Evolutionary conservation across 1,284 basidiomycete species (phyloP).

Genomic region (Peniophora sp.): DNA sequence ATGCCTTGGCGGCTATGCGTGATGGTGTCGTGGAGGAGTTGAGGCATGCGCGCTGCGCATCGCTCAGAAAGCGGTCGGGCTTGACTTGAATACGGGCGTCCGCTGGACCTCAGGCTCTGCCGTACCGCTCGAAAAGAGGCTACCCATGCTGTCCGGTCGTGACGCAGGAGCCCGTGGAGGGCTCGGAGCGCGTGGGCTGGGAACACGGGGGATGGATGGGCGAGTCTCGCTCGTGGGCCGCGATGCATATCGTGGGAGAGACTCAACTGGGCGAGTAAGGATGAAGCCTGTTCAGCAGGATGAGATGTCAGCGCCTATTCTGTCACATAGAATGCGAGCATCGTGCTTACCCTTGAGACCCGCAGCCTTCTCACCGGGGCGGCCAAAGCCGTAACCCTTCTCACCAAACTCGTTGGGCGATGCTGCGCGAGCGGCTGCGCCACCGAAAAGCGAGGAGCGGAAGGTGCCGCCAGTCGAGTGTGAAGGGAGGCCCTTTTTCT

Average conservation of each 20-base stretch:
- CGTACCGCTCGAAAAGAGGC: conserved; percentile 3
- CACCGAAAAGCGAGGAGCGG: conserved; percentile 9
- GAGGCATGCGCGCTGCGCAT: neutral
- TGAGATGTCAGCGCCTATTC: conserved; percentile 3
- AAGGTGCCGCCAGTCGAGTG: conserved; percentile 8
- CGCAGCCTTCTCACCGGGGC: conserved; percentile 72
- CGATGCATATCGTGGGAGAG: conserved; percentile 28
- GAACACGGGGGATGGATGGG: neutral
- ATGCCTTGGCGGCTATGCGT: neutral
- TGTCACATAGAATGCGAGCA: neutral
- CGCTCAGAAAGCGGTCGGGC: conserved; percentile 7
- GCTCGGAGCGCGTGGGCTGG: neutral
- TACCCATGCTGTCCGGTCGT: conserved; percentile 14
- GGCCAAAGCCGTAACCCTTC: conserved; percentile 55
- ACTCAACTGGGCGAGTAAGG: conserved; percentile 29
- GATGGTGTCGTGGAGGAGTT: neutral
- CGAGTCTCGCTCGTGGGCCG: neutral
- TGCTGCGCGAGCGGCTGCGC: neutral
- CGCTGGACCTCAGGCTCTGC: neutral
- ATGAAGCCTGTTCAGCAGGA: conserved; percentile 22
- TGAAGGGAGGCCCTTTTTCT: conserved; percentile 13
- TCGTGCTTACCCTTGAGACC: conserved; percentile 40
- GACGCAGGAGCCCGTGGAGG: neutral
- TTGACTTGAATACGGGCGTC: conserved; percentile 3
- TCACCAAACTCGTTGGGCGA: conserved; percentile 11